phyloP scores from a whole-genome alignment of 1,139 yeast genomes.

The Geotrichum bryndzae region DNA sequence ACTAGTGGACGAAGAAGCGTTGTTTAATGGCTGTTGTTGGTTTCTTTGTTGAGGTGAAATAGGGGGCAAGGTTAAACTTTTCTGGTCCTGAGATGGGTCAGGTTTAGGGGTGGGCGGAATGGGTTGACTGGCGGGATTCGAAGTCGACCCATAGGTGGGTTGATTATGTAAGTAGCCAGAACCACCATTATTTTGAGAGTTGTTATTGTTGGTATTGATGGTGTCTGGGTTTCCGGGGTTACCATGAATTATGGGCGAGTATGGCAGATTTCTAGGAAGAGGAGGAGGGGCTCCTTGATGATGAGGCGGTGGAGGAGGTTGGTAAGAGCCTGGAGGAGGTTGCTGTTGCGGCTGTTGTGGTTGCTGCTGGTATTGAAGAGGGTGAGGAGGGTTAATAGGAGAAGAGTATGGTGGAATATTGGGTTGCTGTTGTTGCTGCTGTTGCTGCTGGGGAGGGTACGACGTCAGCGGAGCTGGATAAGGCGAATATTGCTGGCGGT shows the following conservation, averaged over 20 bases:
- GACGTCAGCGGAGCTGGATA: not conserved
- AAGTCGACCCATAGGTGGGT: not conserved
- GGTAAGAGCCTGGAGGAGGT: not conserved
- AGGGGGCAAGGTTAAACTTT: conserved; percentile 11
- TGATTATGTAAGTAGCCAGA: conserved; percentile 1
- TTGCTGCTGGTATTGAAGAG: not conserved
- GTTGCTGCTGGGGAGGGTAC: conserved; percentile 6
- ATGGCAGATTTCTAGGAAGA: conserved; percentile 1
- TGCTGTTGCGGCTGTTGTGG: not conserved
- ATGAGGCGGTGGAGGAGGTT: not conserved
- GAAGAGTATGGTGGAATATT: not conserved
- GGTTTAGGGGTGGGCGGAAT: conserved; percentile 9
- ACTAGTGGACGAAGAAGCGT: not conserved
- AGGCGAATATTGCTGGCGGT: not conserved
- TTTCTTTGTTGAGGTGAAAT: conserved; percentile 6
- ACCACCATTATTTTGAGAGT: not conserved
- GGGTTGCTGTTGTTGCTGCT: conserved; percentile 5
- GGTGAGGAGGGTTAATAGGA: not conserved
- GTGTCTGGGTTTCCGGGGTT: conserved; percentile 1
- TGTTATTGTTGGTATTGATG: not conserved
- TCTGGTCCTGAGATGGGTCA: conserved; percentile 3
- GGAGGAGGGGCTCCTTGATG: not conserved
- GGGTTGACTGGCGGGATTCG: conserved; percentile 7
- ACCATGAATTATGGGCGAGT: not conserved
- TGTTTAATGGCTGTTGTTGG: not conserved